phyloP scores from a whole-genome alignment of 2,329 filamentous ascomycete genomes.

The Colletotrichum sojae region DNA sequence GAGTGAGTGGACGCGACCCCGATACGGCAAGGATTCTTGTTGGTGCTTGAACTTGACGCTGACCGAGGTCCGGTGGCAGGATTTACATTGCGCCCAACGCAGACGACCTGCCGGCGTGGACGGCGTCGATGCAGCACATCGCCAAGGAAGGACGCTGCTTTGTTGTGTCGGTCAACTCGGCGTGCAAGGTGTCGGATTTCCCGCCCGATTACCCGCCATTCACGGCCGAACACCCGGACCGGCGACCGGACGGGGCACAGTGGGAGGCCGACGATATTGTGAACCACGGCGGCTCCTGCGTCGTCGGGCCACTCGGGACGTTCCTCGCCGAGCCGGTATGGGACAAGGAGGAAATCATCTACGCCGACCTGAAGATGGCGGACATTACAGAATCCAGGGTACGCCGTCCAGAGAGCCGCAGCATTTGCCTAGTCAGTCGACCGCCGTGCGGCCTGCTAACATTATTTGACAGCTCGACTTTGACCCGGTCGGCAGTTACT shows the following conservation, averaged over 20 bases:
- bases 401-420: constrained; percentile 31
- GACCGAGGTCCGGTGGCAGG: constrained; percentile 34
- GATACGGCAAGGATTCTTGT: no score
- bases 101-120: constrained; percentile 53
- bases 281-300: constrained; percentile 56
- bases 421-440: constrained; percentile 4
- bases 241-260: constrained; percentile 52
- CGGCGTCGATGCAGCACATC: constrained; percentile 59
- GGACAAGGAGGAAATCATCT: constrained; percentile 56
- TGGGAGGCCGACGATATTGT: constrained; percentile 56
- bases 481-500: constrained; percentile 57
- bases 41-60: not conserved
- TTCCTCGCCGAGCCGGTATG: constrained; percentile 56
- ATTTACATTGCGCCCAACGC: constrained; percentile 52
- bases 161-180: constrained; percentile 57
- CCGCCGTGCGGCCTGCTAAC: constrained; percentile 17
- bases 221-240: constrained; percentile 53
- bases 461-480: constrained; percentile 53
- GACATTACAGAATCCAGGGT: constrained; percentile 55
- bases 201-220: constrained; percentile 59
- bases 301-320: constrained; percentile 56
- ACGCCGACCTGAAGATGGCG: constrained; percentile 52
- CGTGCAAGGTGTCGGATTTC: constrained; percentile 58
- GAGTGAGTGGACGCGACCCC: constrained; percentile 47
- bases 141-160: constrained; percentile 62